Conservation (phyloP, 768 basidiomycete genomes). For the Termitomyces sp. region DNA sequence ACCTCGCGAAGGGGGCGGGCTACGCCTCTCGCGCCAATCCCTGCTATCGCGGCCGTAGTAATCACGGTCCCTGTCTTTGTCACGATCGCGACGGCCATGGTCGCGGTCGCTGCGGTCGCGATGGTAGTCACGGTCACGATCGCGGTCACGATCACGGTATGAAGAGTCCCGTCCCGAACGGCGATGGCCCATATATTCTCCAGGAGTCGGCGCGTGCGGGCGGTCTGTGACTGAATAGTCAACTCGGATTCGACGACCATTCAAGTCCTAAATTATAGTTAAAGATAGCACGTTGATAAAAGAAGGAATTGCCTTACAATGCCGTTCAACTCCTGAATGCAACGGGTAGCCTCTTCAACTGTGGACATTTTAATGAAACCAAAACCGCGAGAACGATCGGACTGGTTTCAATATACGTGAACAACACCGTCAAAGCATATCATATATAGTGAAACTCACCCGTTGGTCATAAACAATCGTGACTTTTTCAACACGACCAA, state of each 20-base stretch:
- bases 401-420: conserved; percentile 40
- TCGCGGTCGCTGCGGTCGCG: conserved; percentile 57
- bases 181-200: conserved; percentile 95
- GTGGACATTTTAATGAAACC: conserved; percentile 94
- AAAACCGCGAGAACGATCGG: conserved; percentile 95
- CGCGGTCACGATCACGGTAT: conserved; percentile 33
- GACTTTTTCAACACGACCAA: conserved; percentile 90
- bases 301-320: conserved; percentile 51
- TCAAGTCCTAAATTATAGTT: conserved; percentile 63
- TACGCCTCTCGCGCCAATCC: conserved; percentile 81
- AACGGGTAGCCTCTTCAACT: conserved; percentile 84
- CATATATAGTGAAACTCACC: conserved; percentile 46
- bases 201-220: conserved; percentile 94
- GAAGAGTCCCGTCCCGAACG: conserved; percentile 46
- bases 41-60: conserved; percentile 67
- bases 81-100: conserved; percentile 46
- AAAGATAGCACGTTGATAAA: background rate
- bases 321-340: conserved; percentile 90
- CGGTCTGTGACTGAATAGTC: conserved; percentile 94
- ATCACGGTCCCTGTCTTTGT: conserved; percentile 54
- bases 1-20: conserved; percentile 59
- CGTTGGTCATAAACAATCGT: conserved; percentile 96
- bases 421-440: background rate
- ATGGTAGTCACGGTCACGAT: conserved; percentile 36
- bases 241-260: conserved; percentile 94